Conservation (phyloP, 371 early-diverging fungal species). For the Mortierella sp. region DNA sequence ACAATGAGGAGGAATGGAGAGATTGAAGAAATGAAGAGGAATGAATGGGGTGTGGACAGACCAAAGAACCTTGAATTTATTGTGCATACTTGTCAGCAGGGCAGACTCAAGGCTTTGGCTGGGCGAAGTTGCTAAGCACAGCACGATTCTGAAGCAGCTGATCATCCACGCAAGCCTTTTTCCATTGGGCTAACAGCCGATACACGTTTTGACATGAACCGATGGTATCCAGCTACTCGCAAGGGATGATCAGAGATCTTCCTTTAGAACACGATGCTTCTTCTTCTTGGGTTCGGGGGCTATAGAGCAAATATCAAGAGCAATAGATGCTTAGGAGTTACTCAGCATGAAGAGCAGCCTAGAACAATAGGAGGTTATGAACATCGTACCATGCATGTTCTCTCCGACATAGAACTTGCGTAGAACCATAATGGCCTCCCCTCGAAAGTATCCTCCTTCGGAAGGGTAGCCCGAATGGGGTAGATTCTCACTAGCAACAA, state of each 20-base stretch:
- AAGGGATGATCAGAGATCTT: slow-evolving; percentile 50
- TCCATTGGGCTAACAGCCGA: too few species aligned
- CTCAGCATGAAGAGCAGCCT: not conserved
- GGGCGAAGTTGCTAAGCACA: too few species aligned
- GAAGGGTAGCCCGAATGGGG: slow-evolving; percentile 63
- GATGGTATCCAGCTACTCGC: not conserved
- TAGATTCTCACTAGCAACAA: slow-evolving; percentile 34
- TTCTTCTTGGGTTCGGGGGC: slow-evolving; percentile 93
- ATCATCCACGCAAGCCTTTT: too few species aligned
- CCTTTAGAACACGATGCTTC: slow-evolving; percentile 79
- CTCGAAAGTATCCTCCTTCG: slow-evolving; percentile 75
- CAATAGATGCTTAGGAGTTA: too few species aligned
- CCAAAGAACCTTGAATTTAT: not conserved
- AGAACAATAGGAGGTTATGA: not conserved
- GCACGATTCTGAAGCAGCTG: too few species aligned
- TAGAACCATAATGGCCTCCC: slow-evolving; percentile 88
- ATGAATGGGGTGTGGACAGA: not conserved
- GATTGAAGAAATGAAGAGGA: not conserved
- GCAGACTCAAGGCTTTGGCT: not conserved
- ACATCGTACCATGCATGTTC: slow-evolving; percentile 78
- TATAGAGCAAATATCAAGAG: too few species aligned
- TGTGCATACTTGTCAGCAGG: not conserved
- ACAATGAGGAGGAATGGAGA: not conserved
- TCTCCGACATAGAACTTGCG: slow-evolving; percentile 92
- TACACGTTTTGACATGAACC: too few species aligned